Conservation (phyloP, 176 grass and related monocot genomes). For the Alopecurus myosuroides region DNA sequence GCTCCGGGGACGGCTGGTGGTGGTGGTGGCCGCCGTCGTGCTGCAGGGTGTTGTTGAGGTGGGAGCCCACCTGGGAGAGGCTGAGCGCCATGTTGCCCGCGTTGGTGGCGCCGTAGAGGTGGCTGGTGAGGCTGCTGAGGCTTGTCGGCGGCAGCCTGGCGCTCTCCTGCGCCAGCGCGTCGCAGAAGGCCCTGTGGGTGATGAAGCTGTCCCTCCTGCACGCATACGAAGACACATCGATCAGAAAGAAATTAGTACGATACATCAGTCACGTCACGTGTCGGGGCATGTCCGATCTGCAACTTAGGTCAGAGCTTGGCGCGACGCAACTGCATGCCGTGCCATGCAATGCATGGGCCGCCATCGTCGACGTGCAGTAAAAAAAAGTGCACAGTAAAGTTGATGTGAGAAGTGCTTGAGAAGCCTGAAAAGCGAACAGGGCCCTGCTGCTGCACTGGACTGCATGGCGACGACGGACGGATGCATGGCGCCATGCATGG, state of each 20-base stretch:
- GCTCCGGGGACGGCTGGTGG: conserved; percentile 44
- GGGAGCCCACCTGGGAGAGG: conserved; percentile 73
- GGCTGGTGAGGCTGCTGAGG: conserved; percentile 53
- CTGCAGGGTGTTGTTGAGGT: conserved; percentile 51
- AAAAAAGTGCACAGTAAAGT: conserved; percentile 36
- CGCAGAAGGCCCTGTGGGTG: conserved; percentile 96
- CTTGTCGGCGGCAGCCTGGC: conserved; percentile 63
- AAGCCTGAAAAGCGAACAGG: conserved; percentile 8
- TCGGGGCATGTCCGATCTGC: background rate
- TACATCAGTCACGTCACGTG: conserved; percentile 3
- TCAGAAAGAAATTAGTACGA: background rate
- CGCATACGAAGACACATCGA: conserved; percentile 11
- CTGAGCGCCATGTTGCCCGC: conserved; percentile 64
- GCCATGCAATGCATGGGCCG: background rate
- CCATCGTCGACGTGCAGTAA: background rate
- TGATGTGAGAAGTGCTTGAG: conserved; percentile 31
- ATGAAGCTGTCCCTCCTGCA: conserved; percentile 98
- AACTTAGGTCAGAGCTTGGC: conserved; percentile 4
- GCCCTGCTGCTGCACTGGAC: background rate
- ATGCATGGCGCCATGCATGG: background rate
- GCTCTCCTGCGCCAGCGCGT: conserved; percentile 87
- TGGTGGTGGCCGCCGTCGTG: conserved; percentile 32
- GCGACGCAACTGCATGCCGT: background rate
- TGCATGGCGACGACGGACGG: conserved; percentile 1
- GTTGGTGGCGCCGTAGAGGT: conserved; percentile 62